Evolutionary conservation across 2,329 filamentous ascomycete genomes (phyloP), one percentile per base, ranked within the genome.

Genomic region (Fusarium lyarnte): DNA sequence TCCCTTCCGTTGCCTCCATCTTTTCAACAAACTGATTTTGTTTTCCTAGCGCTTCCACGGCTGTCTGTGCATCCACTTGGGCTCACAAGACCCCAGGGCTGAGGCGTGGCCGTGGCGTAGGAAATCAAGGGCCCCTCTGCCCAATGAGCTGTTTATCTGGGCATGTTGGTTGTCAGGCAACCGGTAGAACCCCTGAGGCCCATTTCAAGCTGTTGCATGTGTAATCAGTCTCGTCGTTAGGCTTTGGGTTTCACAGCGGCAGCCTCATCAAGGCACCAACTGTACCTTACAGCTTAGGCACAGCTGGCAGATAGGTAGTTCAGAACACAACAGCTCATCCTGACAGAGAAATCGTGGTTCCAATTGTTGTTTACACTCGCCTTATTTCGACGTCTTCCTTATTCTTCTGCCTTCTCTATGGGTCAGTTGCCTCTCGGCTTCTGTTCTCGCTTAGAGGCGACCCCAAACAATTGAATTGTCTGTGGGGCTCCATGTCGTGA

Each of bases 11-110:
- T 47, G 63, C 65, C 69, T 72, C 62, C 55, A 66, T 72, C 51
- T 53, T 33, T 67, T n/a, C 63, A 47, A 8, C 47, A 53, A 54
- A 54, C 38, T 63, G 39, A 69, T 46, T 52, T 57, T 41, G 46
- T 63, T 39, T 76, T 76, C 74, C 66, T 73, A 72, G 70, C 63
- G 69, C 72, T 77, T 77, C 75, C 75, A 76, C 59, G 66, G 51
- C 60, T 33, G 64, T 77, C 75, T 73, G 69, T 58, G 66, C 62
- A 69, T 63, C 72, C 72, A 74, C 72, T 72, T 65, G 53, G 63
- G 70, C 70, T 68, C 58, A 49, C 33, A 45, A 45, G 36, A 31
- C 33, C 70, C 47, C 47, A 58, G 46, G 70, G 65, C 66, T 73
- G 66, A 71, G 46, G 70, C 53, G 63, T 68, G 70, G 70, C 70